Evolutionary conservation across 345 rosid genomes (phyloP), one percentile per base, ranked within the genome.

Genomic region (Camelina hispida): DNA sequence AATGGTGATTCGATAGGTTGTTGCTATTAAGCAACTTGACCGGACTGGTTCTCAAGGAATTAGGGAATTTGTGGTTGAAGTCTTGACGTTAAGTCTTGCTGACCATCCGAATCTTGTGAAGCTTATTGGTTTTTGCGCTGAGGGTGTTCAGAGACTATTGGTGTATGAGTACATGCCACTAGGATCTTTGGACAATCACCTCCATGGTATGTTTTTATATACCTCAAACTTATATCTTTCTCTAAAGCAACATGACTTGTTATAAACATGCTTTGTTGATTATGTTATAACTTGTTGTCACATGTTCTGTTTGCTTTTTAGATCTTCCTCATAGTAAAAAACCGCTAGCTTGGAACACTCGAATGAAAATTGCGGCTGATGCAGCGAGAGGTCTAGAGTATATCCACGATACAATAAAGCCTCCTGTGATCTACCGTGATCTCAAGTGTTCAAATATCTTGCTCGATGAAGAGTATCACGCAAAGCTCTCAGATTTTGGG

Each of bases 1-100:
- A 59, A 34, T 43, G 55, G 52, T 7, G 40, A 0, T 30, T 48
- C 18, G 20, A 18, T 74, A 92, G 96, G 85, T 70, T 65, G 95
- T 90, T 32, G 98, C 98, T 2, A 90, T 90, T 81, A 93, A 93
- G 87, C 96, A 86, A 80, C 95, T 93, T 53, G 90, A 93, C 66
- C 86, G 80, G 10, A 80, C 83, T 73, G 98, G 98, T 42, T 72
- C 75, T 58, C 98, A 90, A 66, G 98, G 98, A 65, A 77, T 84
- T 16, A 85, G 90, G 58, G 98, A 93, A 55, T 93, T 93, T 70
- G 84, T 87, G 12, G 91, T 88, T 37, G 96, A 93, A 83, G 95
- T 90, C 42, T 73, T 86, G 64, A 93, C 88, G 64, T 79, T 93
- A 40, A 84, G 91, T 82, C 81, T 82, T 7, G 94, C 87, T 43